Evolutionary conservation across 306 rosid genomes (phyloP), one percentile per base, ranked within the genome.

Genomic region (Castanopsis chinensis): DNA sequence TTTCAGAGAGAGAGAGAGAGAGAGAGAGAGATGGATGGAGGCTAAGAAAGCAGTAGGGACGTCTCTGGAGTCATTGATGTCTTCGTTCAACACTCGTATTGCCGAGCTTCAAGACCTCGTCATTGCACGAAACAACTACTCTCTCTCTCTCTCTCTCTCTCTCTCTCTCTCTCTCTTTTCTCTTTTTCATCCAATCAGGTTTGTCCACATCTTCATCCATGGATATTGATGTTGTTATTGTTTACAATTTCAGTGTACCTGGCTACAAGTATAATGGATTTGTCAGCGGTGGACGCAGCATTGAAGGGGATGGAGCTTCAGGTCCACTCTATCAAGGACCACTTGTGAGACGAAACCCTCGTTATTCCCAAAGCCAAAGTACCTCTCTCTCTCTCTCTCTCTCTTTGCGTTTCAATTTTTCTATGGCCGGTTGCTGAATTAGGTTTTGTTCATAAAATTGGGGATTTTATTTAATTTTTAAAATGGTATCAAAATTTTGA

Each of bases 331-430:
- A 91, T 94, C 85, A 91, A 91, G 88, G 96, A 86, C 52, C 90
- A 88, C 10, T 78, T 94, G 76, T 91, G 90, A 9, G 94, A 92
- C 73, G 97, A 94, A 81, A 86, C 89, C 15, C 87, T 85, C 74
- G 93, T 97, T 33, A 92, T 94, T 78, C 95, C 97, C 20, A 94
- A 92, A 90, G 89, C 94, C 15, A 91, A 91, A 86, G 98, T 81
- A 82, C n/a, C 11, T n/a, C 57, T 68, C 9, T 51, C 21, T 32
- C 54, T n/a, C n/a, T n/a, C n/a, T n/a, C n/a, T n/a, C n/a, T n/a
- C n/a, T n/a, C n/a, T n/a, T n/a, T 57, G 7, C 64, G 11, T 64
- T 56, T 49, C 17, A 21, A 23, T 14, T 4, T 27, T 32, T 67
- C 14, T 12, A 69, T 23, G 25, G 55, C 28, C 5, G 1, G 15